Evolutionary conservation across 371 early-diverging fungal genomes (phyloP).

Genomic region (Batkoa obscura): DNA sequence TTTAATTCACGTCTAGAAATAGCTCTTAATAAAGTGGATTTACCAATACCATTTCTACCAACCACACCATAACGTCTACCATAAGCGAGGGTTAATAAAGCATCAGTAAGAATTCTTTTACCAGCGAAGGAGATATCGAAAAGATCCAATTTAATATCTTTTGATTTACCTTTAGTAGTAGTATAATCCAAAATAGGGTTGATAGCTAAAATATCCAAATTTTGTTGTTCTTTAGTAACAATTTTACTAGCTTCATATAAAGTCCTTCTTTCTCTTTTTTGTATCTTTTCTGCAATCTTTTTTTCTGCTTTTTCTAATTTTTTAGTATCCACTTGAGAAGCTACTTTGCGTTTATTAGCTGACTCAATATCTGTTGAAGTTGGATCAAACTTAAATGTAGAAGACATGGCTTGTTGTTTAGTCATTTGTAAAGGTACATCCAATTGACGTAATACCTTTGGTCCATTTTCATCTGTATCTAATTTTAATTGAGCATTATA

Average conservation of each 20-base stretch:
- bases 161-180: slow-evolving; percentile 59
- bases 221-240: slow-evolving; percentile 35
- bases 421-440: slow-evolving; percentile 37
- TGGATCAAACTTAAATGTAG: slow-evolving; percentile 24
- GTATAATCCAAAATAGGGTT: slow-evolving; percentile 76
- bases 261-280: slow-evolving; percentile 44
- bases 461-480: slow-evolving; percentile 12
- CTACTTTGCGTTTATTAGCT: slow-evolving; percentile 41
- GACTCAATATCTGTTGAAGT: slow-evolving; percentile 40
- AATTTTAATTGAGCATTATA: no score
- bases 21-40: slow-evolving; percentile 89
- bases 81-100: slow-evolving; percentile 60
- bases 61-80: slow-evolving; percentile 93
- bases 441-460: slow-evolving; percentile 19
- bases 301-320: slow-evolving; percentile 86
- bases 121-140: slow-evolving; percentile 93
- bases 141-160: slow-evolving; percentile 88
- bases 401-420: slow-evolving; percentile 26
- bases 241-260: slow-evolving; percentile 68
- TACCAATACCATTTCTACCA: slow-evolving; percentile 97
- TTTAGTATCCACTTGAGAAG: slow-evolving; percentile 72
- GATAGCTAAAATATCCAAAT: slow-evolving; percentile 41
- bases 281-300: slow-evolving; percentile 75
- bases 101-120: slow-evolving; percentile 76
- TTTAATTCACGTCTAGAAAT: slow-evolving; percentile 78